Evolutionary conservation across 1,139 yeast species (phyloP), one percentile per base, ranked within the genome.

Genomic region (Suhomyces wounanorum): DNA sequence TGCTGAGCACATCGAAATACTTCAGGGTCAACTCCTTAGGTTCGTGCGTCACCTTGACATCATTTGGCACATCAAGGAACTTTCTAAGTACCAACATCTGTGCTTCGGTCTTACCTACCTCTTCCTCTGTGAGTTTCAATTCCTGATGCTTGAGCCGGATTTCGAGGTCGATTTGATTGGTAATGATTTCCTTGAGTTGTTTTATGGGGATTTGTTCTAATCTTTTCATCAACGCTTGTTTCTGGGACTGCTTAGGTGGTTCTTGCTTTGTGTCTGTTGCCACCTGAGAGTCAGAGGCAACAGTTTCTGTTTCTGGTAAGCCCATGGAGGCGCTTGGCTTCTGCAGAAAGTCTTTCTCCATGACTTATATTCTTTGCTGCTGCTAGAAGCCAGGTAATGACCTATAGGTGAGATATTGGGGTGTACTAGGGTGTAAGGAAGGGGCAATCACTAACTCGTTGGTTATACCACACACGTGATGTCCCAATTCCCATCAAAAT

Each of bases 111-210:
- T 83, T 83, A 30, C 83, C 80, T 10, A 85, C 77, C 60, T 87
- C 92, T 52, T 78, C 79, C 53, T 84, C 83, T 5, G 87, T 77
- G 42, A 78, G 66, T 25, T 76, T 72, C 46, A 84, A 70, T 64
- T 88, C 92, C 51, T 84, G 79, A 65, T 87, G 91, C 56, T 85
- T 87, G 55, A 87, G 71, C 44, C 88, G 67, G 14, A 87, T 84
- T 64, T 88, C 95, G 50, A 87, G 66, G 63, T 87, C 89, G 31
- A 88, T 75, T 63, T 83, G 85, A 52, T 75, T 74, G 52, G 73
- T 75, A 31, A 76, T 64, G 21, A 76, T 71, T 33, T 70, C 73
- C 52, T 72, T 69, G 37, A 77, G 65, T 50, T 73, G 67, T 9
- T 70, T 72, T n/a, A 68, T 56, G 0, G 80, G 79, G 7, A 75